Evolutionary conservation across 2,329 filamentous ascomycete species (phyloP), one percentile per base, ranked within the genome.

Genomic region (Aspergillus quadricinctus): DNA sequence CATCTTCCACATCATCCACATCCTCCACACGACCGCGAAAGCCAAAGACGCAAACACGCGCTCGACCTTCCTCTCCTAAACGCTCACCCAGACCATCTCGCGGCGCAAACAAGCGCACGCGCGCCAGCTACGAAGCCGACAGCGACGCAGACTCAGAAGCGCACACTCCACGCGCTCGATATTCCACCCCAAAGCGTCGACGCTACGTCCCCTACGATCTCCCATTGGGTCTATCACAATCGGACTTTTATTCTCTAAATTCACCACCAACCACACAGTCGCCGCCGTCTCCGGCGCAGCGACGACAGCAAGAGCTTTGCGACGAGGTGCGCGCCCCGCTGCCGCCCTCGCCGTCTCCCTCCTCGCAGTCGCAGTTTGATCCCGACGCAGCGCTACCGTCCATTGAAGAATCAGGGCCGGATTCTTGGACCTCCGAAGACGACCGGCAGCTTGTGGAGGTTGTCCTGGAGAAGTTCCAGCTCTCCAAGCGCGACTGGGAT

Each of bases 161-260:
- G 40, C 31, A 46, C 11, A 23, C 29, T 48, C 60, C 43, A 35
- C 60, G 61, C 41, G 59, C 67, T 48, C 66, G 63, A 40, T 70
- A 72, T 55, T 72, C 73, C 3, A 80, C 78, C 10, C 78, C 78
- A 4, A 80, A 80, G 62, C 73, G 77, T 58, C 71, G 64, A 41
- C 70, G 77, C 19, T 69, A 73, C 25, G 64, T 71, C 10, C 77
- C 78, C 1, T 71, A 72, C 37, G 67, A 77, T n/a, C 63, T 80
- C 35, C 78, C 78, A 0, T 64, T 78, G 3, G 77, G 78, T 19
- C 66, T 80, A 8, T 70, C 71, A 8, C 69, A 66, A 11, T 68
- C 73, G 19, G 77, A 79, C 57, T 80, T 79, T 57, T 73, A 75
- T 55, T 72, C 75, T 4, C 67, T 78, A 9, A 65, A 73, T 40